Evolutionary conservation across 2,329 filamentous ascomycete species (phyloP), one percentile per base, ranked within the genome.

Genomic region (Ophiobolus disseminans): DNA sequence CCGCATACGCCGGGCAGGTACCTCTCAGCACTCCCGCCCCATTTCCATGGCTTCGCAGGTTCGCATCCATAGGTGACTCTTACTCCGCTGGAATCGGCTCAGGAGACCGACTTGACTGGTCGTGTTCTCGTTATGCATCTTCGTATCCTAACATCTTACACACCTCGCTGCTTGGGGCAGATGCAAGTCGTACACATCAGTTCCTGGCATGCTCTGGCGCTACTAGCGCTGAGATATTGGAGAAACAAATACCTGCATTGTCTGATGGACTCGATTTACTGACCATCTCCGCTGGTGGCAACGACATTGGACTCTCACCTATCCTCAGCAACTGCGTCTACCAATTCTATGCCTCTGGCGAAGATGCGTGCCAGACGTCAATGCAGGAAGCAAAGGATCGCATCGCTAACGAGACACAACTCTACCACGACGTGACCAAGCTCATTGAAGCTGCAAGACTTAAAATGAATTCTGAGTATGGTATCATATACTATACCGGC

Each of bases 211-310:
- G 69, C 37, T 69, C 69, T 3, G 69, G 67, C 2, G 58, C 63
- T 14, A 65, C 62, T 3, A 59, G 53, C 8, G 49, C 53, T 2
- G 58, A 66, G 14, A 58, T 70, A 10, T 30, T 69, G 3, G 48
- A 57, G 1, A 57, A 59, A 5, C 68, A 70, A 40, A 43, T 69
- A 6, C 50, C 62, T 0, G 41, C 48, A 1, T 40, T 71, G 10
- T 23, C 46, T 1, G 26, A 45, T 1, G 45, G 58, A 22, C 40
- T 68, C 11, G 63, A 71, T 23, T 42, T 71, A 9, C 46, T 72
- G 14, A 66, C 63, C 20, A 59, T 70, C 11, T 68, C 65, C 16
- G 66, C 65, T 6, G 68, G 67, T 7, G 67, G 68, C 5, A 72
- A 72, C 40, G 67, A 71, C 34, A 60, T 68, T 4, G 63, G 61